phyloP scores from a whole-genome alignment of 768 basidiomycete species.

The Gymnopilus junonius region DNA sequence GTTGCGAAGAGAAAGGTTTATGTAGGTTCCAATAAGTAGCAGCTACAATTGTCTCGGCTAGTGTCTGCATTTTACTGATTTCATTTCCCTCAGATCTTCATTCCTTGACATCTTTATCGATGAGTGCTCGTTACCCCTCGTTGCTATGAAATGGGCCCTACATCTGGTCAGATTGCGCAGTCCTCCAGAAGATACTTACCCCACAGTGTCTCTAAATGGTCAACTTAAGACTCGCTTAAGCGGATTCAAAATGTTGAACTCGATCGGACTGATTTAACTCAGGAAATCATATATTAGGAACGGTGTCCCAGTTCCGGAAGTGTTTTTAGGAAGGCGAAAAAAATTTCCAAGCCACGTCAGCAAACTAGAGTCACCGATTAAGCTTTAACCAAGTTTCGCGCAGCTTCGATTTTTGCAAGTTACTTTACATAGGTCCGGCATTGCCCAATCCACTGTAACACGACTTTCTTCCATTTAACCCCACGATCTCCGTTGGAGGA shows the following conservation, averaged over 20 bases:
- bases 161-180: constrained; percentile 28
- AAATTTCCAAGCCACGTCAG: not conserved
- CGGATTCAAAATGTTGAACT: constrained; percentile 5
- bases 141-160: constrained; percentile 12
- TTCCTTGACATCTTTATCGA: constrained; percentile 17
- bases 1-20: constrained; percentile 9
- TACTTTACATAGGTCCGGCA: not conserved
- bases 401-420: constrained; percentile 3
- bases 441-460: not conserved
- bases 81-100: constrained; percentile 24
- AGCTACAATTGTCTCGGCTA: constrained; percentile 9
- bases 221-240: too few species aligned
- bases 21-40: constrained; percentile 2
- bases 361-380: not conserved
- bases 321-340: not conserved
- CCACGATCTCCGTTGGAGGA: constrained; percentile 26
- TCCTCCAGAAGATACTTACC: constrained; percentile 15
- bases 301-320: constrained; percentile 2
- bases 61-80: constrained; percentile 8
- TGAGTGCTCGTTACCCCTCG: constrained; percentile 14
- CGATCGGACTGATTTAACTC: constrained; percentile 8
- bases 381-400: constrained; percentile 8
- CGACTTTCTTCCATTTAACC: constrained; percentile 7
- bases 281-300: constrained; percentile 11
- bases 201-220: constrained; percentile 17